Evolutionary conservation across 495 filamentous ascomycete genomes (phyloP), one percentile per base, ranked within the genome.

Genomic region (Xylaria sp.): DNA sequence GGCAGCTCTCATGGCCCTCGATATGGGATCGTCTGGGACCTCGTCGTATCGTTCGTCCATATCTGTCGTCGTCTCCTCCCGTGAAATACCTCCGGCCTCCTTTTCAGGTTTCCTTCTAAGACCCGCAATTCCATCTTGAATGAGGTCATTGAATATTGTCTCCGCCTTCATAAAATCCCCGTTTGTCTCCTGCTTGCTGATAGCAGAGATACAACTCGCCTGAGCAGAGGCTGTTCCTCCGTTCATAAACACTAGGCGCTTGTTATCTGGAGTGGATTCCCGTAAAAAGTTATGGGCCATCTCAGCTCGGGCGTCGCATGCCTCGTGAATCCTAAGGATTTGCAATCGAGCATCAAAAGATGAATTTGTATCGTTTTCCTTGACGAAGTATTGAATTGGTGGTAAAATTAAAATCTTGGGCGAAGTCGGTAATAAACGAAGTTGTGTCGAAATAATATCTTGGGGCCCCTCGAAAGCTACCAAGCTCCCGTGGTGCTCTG

Each of bases 381-480:
- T 62, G 44, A 81, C 48, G 68, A 86, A 84, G 1, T 76, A 71
- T 52, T 82, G 72, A 44, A 85, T 74, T 35, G 73, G 72, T 0
- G 86, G 85, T 4, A 88, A 77, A 21, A 87, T 75, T 41, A 87
- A 69, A 14, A 87, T 84, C 41, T 86, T 83, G 1, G 79, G 75
- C 2, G 85, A 87, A 15, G 76, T 78, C 21, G 86, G 86, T 7
- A 88, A 80, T 21, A 88, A 78, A 64, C 81, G 81, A 41, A 88
- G 75, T 68, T 88, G 86, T 31, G 84, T 85, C 52, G 84, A 80
- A 31, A 88, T 80, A 59, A 80, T 71, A 41, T 87, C 84, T 26
- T 74, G 66, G 35, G 82, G 78, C 3, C 86, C 86, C 70, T 87
- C 86, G 63, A 88, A 80, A 66, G 86, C 85, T 55, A 88, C 78